phyloP scores from a whole-genome alignment of 2,329 filamentous ascomycete species.

The Aspergillus sp. region DNA sequence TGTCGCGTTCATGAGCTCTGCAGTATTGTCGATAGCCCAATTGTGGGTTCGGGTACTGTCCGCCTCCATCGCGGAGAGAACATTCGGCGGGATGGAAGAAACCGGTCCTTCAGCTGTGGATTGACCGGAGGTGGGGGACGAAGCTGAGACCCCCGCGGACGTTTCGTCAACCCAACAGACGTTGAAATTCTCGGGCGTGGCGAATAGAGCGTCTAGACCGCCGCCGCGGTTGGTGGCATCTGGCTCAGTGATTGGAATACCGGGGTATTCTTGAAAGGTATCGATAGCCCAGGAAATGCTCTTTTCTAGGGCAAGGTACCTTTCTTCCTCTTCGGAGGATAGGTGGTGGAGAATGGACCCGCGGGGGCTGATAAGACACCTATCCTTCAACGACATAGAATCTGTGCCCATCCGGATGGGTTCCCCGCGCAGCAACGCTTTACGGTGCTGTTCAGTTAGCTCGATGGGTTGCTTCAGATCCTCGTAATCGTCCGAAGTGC shows the following conservation, averaged over 20 bases:
- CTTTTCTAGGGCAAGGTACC: slow-evolving; percentile 47
- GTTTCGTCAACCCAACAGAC: slow-evolving; percentile 46
- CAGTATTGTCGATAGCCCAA: slow-evolving; percentile 38
- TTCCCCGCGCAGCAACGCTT: slow-evolving; percentile 42
- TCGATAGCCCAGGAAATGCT: slow-evolving; percentile 30
- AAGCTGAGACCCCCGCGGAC: slow-evolving; percentile 26
- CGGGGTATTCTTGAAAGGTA: slow-evolving; percentile 40
- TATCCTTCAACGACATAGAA: slow-evolving; percentile 38
- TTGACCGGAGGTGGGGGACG: slow-evolving; percentile 20
- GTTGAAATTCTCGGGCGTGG: slow-evolving; percentile 46
- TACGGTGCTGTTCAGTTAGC: slow-evolving; percentile 45
- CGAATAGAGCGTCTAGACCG: slow-evolving; percentile 46
- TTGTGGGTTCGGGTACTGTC: slow-evolving; percentile 39
- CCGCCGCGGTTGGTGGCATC: slow-evolving; percentile 47
- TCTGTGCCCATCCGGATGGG: slow-evolving; percentile 40
- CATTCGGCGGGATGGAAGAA: slow-evolving; percentile 34
- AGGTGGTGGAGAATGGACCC: slow-evolving; percentile 48
- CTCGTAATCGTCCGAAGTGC: slow-evolving; percentile 41
- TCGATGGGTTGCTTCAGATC: slow-evolving; percentile 39
- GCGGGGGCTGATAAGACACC: slow-evolving; percentile 46
- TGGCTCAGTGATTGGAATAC: slow-evolving; percentile 36
- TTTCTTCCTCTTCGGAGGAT: slow-evolving; percentile 46
- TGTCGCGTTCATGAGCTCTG: slow-evolving; percentile 36
- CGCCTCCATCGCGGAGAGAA: slow-evolving; percentile 40
- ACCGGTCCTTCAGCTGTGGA: slow-evolving; percentile 25